Evolutionary conservation across 2,329 filamentous ascomycete genomes (phyloP), one percentile per base, ranked within the genome.

Genomic region (Hymenoscyphus repandus): DNA sequence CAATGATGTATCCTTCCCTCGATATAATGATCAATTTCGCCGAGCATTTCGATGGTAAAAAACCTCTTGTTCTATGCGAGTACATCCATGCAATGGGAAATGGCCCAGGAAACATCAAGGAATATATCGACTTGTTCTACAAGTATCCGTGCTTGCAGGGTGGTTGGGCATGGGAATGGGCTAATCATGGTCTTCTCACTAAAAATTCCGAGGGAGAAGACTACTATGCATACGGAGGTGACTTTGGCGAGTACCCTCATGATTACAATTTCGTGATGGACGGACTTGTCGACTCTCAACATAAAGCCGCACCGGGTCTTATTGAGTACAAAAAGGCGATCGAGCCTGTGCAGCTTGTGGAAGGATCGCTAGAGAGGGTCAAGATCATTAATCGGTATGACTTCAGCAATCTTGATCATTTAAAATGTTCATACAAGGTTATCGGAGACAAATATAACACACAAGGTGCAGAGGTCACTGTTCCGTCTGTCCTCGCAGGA

Each of bases 11-110:
- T 56, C 70, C 75, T 0, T 66, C 70, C 0, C 61, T 79, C 2
- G 62, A 71, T 2, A 64, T 72, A n/a, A 70, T 79, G 30, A 62
- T 59, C 13, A 41, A 60, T 17, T 52, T 59, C 30, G 54, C 54
- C 20, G 72, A 70, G 2, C 70, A 72, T 17, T 73, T 72, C 1
- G 71, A 74, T 34, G 64, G 64, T 1, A 66, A 58, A 3, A 80
- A 86, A 66, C 82, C 82, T 0, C 68, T 86, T 1, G 69, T 86
- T 1, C 72, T 80, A 2, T 80, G 76, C 60, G 78, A 82, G 55
- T 80, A 78, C 53, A 75, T 66, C 0, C 77, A 80, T 59, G 83
- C 86, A 1, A 88, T 89, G 85, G 86, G 86, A 5, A 89, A 88
- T 59, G 85, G 84, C 0, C 86, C 86, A 0, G 85, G 86, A 1